Percentiles rank a stretch among this genome's conserved stretches.
Evolutionary conservation across 768 basidiomycete genomes (phyloP).

Genomic region (Podaxis rugospora): DNA sequence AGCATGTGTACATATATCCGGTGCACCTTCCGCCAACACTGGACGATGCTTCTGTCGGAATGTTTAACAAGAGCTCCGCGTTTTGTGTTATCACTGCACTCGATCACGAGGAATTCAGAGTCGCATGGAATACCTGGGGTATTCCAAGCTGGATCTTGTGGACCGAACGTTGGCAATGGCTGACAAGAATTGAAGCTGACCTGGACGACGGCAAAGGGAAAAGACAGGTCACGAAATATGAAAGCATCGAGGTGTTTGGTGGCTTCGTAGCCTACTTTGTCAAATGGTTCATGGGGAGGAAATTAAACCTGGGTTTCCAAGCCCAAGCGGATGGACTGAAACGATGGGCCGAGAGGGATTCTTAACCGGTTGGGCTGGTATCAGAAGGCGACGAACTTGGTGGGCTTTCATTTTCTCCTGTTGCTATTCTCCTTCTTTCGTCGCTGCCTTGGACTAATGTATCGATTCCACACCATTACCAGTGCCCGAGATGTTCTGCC

Average conservation of each 20-base stretch:
- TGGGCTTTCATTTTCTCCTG: neutral
- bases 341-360: conserved; percentile 35
- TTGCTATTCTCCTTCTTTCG: neutral
- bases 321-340: conserved; percentile 61
- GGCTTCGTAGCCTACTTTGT: conserved; percentile 54
- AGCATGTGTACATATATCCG: conserved; percentile 39
- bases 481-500: neutral
- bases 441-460: neutral
- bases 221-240: conserved; percentile 45
- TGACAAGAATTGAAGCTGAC: conserved; percentile 28
- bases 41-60: conserved; percentile 29
- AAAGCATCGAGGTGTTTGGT: conserved; percentile 56
- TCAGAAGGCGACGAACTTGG: neutral
- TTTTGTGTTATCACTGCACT: conserved; percentile 44
- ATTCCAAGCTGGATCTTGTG: conserved; percentile 44
- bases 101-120: conserved; percentile 50
- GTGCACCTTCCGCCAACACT: conserved; percentile 63
- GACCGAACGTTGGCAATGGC: conserved; percentile 60
- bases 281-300: conserved; percentile 35
- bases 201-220: conserved; percentile 39
- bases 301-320: conserved; percentile 40
- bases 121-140: conserved; percentile 47
- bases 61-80: conserved; percentile 32
- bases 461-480: neutral
- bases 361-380: neutral